phyloP scores from a whole-genome alignment of 495 filamentous ascomycete species.

The Aspergillus baeticus region DNA sequence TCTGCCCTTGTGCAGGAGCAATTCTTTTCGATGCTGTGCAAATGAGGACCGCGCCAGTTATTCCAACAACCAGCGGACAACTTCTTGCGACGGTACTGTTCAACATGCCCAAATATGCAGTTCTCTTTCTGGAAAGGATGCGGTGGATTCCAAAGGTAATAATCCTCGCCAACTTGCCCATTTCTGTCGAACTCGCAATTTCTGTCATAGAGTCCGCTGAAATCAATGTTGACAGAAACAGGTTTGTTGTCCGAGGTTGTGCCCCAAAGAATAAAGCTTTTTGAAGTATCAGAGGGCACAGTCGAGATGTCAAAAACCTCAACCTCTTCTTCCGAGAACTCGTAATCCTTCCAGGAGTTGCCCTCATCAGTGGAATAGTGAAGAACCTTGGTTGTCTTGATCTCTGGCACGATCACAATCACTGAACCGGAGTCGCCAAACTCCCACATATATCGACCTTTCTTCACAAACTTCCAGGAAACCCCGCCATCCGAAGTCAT shows the following conservation, averaged over 20 bases:
- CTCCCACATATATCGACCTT: conserved; percentile 87
- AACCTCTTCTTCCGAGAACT: conserved; percentile 70
- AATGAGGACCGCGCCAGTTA: conserved; percentile 66
- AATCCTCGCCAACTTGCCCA: conserved; percentile 66
- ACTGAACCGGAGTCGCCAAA: conserved; percentile 92
- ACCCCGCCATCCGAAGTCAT: conserved; percentile 87
- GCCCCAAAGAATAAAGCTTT: conserved; percentile 89
- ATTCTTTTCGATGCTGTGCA: conserved; percentile 58
- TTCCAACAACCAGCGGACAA: conserved; percentile 73
- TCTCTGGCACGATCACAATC: conserved; percentile 74
- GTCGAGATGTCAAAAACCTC: conserved; percentile 77
- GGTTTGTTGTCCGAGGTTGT: conserved; percentile 52
- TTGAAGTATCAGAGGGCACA: conserved; percentile 81
- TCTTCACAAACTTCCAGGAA: conserved; percentile 78
- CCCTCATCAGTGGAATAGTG: conserved; percentile 82
- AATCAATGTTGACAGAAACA: conserved; percentile 79
- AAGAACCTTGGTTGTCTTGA: conserved; percentile 61
- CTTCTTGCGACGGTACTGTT: conserved; percentile 90
- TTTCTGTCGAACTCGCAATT: conserved; percentile 68
- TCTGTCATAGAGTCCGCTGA: conserved; percentile 68
- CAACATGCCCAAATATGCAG: conserved; percentile 89
- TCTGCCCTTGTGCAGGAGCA: conserved; percentile 82
- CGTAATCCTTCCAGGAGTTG: conserved; percentile 66
- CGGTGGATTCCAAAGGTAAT: conserved; percentile 78
- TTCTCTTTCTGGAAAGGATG: conserved; percentile 72